These are phyloP conservation scores for Brassica rapa DNA, from an alignment of 345 rosid genomes.

Conservation along the genomic window DNA sequence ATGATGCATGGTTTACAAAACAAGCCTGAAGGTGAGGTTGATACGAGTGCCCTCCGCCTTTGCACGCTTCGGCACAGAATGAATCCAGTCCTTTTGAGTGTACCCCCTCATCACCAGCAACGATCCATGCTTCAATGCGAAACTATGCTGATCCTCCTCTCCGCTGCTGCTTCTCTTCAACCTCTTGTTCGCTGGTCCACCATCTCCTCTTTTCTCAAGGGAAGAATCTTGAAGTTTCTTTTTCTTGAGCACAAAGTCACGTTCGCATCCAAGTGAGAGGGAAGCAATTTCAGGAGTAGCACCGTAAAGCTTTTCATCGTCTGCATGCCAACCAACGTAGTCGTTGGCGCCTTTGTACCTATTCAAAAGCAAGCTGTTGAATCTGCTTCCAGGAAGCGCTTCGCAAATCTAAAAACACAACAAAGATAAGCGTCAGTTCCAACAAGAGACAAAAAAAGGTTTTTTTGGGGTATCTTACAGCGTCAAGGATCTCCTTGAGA, in stretches of 20 bases:
- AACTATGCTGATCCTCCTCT: conserved; percentile 54
- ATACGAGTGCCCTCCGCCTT: conserved; percentile 63
- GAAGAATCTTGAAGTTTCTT: conserved; percentile 54
- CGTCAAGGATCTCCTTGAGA: conserved; percentile 66
- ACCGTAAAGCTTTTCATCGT: conserved; percentile 81
- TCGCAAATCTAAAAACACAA: conserved; percentile 57
- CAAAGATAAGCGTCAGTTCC: not conserved
- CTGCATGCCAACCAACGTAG: conserved; percentile 88
- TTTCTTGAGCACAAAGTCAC: conserved; percentile 77
- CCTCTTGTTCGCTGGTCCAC: conserved; percentile 59
- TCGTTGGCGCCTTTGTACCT: conserved; percentile 76
- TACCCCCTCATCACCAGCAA: conserved; percentile 81
- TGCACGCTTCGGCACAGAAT: conserved; percentile 83
- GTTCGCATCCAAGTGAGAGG: conserved; percentile 85
- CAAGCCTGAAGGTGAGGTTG: conserved; percentile 77
- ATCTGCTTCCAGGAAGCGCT: conserved; percentile 74
- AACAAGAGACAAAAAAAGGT: not conserved
- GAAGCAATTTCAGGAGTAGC: conserved; percentile 77
- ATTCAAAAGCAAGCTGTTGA: conserved; percentile 84
- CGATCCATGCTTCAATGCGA: conserved; percentile 77
- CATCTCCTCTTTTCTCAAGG: conserved; percentile 40
- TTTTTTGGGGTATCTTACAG: conserved; percentile 43
- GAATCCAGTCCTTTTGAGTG: conserved; percentile 89
- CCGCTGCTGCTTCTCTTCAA: conserved; percentile 41
- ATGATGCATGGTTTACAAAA: conserved; percentile 30